Evolutionary conservation across 2,329 filamentous ascomycete species (phyloP), one percentile per base, ranked within the genome.

Genomic region (Sporothrix luriei): DNA sequence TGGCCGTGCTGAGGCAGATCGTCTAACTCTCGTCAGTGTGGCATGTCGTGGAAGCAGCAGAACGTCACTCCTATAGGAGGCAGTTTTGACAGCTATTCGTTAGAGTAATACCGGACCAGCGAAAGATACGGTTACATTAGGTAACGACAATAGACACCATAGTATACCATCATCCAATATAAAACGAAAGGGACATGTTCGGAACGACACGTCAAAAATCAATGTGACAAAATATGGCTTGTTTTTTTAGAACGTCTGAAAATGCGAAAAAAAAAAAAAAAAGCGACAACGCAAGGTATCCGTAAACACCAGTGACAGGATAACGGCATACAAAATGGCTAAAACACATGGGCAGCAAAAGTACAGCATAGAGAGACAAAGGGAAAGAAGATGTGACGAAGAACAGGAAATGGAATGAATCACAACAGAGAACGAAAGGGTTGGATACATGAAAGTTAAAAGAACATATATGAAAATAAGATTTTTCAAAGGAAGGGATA

Each of bases 241-340:
- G 49, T 33, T 49, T 49, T 33, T 64, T 49, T 64, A 7, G 10
- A 33, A 64, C 6, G 16, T 49, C 16, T 48, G 46, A 33, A 49
- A 14, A 33, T 16, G n/a, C n/a, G 21, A 16, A 33, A 6, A 24
- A 9, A 48, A 33, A 26, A 10, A 33, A 21, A 33, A 19, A 19
- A 46, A 9, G 40, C n/a, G 11, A 6, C 11, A 33, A 33, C 5
- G 33, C 33, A 33, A 46, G 21, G 24, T 14, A 64, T 38, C 62
- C 62, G 46, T 40, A 65, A 65, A 65, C 62, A 52, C 62, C 62
- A 65, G 43, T 46, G 19, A 51, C 26, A 21, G 26, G 26, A 51
- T 33, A 21, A 43, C 40, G 4, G 40, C 40, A 14, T 16, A 19
- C 16, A 61, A 26, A 62, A 4, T 62, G 21, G 29, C 33, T 43